Conservation (phyloP, 2,329 filamentous ascomycete genomes). For the Pestalotiopsis sp. region DNA sequence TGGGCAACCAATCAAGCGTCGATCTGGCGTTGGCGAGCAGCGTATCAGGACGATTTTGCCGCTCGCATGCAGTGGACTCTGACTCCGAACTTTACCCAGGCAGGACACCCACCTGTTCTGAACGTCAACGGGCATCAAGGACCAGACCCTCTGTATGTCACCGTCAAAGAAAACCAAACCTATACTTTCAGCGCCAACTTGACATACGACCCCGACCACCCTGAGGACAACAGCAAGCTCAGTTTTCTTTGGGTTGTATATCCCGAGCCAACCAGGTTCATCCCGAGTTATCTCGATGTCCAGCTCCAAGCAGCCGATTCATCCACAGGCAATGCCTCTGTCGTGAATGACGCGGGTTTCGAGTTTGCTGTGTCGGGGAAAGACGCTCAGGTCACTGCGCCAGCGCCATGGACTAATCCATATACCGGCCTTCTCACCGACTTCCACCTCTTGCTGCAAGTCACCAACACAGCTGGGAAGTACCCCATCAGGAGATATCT, state of each 20-base stretch:
- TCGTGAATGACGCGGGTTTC: conserved; percentile 1
- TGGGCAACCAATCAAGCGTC: conserved; percentile 20
- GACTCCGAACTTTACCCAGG: conserved; percentile 18
- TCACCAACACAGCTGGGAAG: not conserved
- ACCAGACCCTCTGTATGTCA: not conserved
- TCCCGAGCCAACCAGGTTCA: not conserved
- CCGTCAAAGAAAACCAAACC: not conserved
- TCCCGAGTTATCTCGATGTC: not conserved
- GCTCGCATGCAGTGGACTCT: conserved; percentile 34
- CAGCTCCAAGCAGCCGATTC: not conserved
- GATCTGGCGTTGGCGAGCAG: conserved; percentile 37
- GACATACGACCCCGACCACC: conserved; percentile 2
- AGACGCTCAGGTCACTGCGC: not conserved
- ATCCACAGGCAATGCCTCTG: not conserved
- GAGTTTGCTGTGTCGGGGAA: not conserved
- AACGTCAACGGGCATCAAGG: not conserved
- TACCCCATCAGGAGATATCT: conserved; percentile 5
- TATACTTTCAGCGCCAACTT: not conserved
- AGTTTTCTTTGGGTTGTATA: not conserved
- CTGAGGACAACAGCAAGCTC: not conserved
- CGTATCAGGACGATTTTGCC: conserved; percentile 36
- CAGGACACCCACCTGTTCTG: conserved; percentile 9
- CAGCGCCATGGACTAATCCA: not conserved
- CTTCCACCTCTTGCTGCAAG: not conserved
- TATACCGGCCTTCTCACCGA: not conserved